A percentile compares a stretch with the other conserved stretches of the same genome.
phyloP scores from a whole-genome alignment of 768 basidiomycete species.

The Russula vinacea region DNA sequence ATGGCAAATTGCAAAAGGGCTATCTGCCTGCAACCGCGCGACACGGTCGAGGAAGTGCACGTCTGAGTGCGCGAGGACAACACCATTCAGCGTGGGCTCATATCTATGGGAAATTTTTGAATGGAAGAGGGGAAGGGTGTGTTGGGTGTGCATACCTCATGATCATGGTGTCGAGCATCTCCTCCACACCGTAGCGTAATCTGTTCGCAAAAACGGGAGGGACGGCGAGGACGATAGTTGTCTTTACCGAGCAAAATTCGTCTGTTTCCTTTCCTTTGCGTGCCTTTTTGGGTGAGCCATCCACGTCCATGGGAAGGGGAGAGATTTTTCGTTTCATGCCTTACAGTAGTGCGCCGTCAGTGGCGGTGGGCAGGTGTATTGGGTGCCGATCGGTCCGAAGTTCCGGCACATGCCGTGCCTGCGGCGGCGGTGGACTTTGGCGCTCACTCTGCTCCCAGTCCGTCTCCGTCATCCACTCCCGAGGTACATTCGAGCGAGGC shows the following conservation, averaged over 20 bases:
- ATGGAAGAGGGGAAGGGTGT: not conserved
- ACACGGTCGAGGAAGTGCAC: slow-evolving; percentile 60
- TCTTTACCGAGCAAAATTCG: slow-evolving; percentile 61
- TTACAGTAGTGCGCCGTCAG: not conserved
- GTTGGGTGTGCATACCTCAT: slow-evolving; percentile 74
- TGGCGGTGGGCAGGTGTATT: not conserved
- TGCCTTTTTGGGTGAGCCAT: slow-evolving; percentile 34
- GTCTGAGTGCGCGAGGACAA: slow-evolving; percentile 83
- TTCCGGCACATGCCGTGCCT: not conserved
- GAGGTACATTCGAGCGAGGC: not conserved
- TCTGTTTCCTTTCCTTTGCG: slow-evolving; percentile 33
- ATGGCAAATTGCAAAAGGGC: slow-evolving; percentile 75
- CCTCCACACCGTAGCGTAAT: slow-evolving; percentile 71
- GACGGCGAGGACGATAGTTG: slow-evolving; percentile 69
- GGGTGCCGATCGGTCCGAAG: not conserved
- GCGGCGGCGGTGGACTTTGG: not conserved
- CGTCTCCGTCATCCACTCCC: not conserved
- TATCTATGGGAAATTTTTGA: slow-evolving; percentile 61
- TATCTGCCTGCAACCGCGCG: slow-evolving; percentile 73
- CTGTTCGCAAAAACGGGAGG: slow-evolving; percentile 78
- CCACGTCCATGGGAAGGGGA: slow-evolving; percentile 32
- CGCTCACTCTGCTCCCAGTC: not conserved
- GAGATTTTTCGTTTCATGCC: slow-evolving; percentile 19
- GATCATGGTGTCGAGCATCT: slow-evolving; percentile 90
- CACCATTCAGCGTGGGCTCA: slow-evolving; percentile 80